These are phyloP conservation scores for Pichia kluyveri DNA, from an alignment of 805 yeast genomes.

Conservation along the genomic window DNA sequence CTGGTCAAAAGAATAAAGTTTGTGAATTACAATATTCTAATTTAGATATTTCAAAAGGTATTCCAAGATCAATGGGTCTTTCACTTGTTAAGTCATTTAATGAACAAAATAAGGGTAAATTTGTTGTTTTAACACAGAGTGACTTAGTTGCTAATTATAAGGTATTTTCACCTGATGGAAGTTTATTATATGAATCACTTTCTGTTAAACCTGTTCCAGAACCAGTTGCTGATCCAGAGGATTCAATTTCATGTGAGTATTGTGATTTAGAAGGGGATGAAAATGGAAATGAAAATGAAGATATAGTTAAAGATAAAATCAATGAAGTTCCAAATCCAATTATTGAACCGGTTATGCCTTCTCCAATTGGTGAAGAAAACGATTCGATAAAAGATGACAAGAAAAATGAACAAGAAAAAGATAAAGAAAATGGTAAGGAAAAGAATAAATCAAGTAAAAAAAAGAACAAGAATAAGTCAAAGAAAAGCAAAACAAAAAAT, in stretches of 20 bases:
- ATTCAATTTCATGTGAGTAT: conserved; percentile 6
- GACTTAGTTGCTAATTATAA: conserved; percentile 34
- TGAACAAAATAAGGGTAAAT: conserved; percentile 34
- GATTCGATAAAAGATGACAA: not conserved
- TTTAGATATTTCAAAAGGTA: conserved; percentile 31
- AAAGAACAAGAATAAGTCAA: not conserved
- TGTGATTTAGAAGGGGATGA: not conserved
- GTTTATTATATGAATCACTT: conserved; percentile 14
- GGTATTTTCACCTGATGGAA: conserved; percentile 38
- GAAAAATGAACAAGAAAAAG: too few relatives aligned
- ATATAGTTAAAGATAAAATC: too few relatives aligned
- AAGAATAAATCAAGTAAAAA: not conserved
- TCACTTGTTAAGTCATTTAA: conserved; percentile 6
- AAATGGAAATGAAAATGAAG: not conserved
- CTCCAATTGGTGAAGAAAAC: not conserved
- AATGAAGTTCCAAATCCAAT: not conserved
- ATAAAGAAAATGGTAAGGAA: not conserved
- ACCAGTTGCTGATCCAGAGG: conserved; percentile 11
- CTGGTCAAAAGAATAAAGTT: conserved; percentile 9
- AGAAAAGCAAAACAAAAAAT: not conserved
- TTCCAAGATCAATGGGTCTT: conserved; percentile 35
- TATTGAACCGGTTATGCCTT: not conserved
- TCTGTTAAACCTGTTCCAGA: conserved; percentile 20
- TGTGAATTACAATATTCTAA: conserved; percentile 36
- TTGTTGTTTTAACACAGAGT: conserved; percentile 32